Evolutionary conservation across 805 yeast species (phyloP), one percentile per base, ranked within the genome.

Genomic region (Candida multigemmis): DNA sequence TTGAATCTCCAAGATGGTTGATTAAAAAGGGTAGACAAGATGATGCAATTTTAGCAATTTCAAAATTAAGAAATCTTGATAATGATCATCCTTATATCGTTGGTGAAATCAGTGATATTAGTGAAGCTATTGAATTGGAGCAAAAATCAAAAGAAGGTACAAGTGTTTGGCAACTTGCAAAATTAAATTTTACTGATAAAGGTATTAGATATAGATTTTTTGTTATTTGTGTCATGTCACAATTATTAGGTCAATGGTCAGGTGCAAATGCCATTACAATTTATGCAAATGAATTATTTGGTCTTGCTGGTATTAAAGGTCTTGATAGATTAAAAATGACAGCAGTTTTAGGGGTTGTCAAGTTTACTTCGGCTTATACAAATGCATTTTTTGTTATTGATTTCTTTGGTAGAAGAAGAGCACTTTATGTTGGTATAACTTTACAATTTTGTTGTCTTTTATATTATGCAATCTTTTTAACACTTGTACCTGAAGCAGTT

Each of bases 201-300:
- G 58, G 69, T 4, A 50, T 65, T 29, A 44, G 65, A 28, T 63
- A 65, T 45, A 51, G 75, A 45, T 51, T 50, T 35, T 50, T 70
- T 26, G 34, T 50, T 6, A 34, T 70, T 18, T 60, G 65, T 18
- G 32, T 58, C 12, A 31, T 44, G 28, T 54, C 61, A 19, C 77
- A 68, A 44, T 19, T 69, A 7, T 47, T 70, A 21, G 65, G 65
- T 16, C 76, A 71, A 46, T 71, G 75, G 75, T 57, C 69, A 15
- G 74, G 75, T 26, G 68, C 75, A 5, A 62, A 59, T 36, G 64
- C 73, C 5, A 50, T 71, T 20, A 69, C 77, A 2, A 66, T 69
- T 25, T 71, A 71, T 35, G 68, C 74, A 21, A 68, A 75, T 2
- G 67, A 65, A 27, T 46, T 71, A 23, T 61, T 68, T 33, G 55